Conservation (phyloP, 2,329 filamentous ascomycete genomes). For the Sarocladium brachiariae region DNA sequence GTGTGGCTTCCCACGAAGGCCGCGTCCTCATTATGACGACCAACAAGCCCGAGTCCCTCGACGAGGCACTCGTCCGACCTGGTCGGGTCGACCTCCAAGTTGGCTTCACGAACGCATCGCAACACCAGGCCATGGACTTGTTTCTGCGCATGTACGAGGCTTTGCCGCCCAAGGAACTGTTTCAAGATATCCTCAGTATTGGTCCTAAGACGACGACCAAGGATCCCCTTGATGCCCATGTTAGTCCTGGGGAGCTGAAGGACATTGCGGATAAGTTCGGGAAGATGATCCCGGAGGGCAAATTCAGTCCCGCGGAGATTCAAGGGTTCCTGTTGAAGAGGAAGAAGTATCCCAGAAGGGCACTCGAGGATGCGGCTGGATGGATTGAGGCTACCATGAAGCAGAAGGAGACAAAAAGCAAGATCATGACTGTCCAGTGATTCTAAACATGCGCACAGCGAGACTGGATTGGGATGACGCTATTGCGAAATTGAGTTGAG, state of each 20-base stretch:
- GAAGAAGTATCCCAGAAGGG: slow-evolving; percentile 50
- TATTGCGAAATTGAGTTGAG: too few relatives aligned
- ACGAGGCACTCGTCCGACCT: slow-evolving; percentile 66
- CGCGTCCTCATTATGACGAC: slow-evolving; percentile 78
- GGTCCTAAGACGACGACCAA: slow-evolving; percentile 11
- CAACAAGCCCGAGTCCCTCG: slow-evolving; percentile 66
- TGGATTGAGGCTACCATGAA: slow-evolving; percentile 47
- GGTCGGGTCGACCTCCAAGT: slow-evolving; percentile 68
- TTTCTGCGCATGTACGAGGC: slow-evolving; percentile 56
- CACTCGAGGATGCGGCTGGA: slow-evolving; percentile 42
- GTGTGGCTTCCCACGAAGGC: slow-evolving; percentile 72
- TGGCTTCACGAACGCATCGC: slow-evolving; percentile 52
- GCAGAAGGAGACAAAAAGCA: slow-evolving; percentile 44
- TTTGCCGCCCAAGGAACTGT: slow-evolving; percentile 6
- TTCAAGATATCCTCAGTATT: not conserved
- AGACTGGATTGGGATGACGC: too few relatives aligned
- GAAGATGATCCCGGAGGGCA: slow-evolving; percentile 41
- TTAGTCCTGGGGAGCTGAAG: slow-evolving; percentile 32
- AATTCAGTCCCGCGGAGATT: slow-evolving; percentile 54
- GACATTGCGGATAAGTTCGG: slow-evolving; percentile 43
- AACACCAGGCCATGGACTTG: slow-evolving; percentile 47
- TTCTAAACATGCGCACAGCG: too few relatives aligned
- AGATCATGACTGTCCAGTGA: slow-evolving; percentile 42
- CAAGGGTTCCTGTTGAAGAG: slow-evolving; percentile 58
- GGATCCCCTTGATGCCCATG: slow-evolving; percentile 20